Conservation (phyloP, 208 protist species). For the Crithidia acanthocephali region DNA sequence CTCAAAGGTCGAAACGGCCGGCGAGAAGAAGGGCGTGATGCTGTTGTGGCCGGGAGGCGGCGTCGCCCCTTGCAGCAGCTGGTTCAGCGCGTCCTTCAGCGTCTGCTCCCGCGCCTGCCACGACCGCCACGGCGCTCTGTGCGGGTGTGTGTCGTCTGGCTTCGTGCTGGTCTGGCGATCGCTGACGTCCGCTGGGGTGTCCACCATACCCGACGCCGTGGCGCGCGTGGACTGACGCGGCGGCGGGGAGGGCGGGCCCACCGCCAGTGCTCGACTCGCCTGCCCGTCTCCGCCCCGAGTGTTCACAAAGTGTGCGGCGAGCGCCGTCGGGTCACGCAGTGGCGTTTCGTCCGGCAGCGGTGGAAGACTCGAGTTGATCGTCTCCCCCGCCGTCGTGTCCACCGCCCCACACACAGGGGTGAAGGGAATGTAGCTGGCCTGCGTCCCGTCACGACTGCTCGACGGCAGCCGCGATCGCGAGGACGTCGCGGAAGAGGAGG, state of each 20-base stretch:
- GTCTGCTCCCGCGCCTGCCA: slow-evolving; percentile 23
- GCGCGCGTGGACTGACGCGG: background rate
- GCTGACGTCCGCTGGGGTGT: background rate
- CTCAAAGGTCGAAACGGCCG: background rate
- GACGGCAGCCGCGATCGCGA: slow-evolving; percentile 14
- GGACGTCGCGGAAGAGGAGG: slow-evolving; percentile 8
- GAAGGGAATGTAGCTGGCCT: background rate
- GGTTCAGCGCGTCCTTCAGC: slow-evolving; percentile 30
- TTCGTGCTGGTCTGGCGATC: background rate
- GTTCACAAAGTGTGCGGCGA: no score
- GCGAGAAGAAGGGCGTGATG: background rate
- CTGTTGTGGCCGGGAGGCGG: background rate
- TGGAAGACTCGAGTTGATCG: slow-evolving; percentile 13
- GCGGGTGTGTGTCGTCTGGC: background rate
- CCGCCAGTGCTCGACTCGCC: background rate
- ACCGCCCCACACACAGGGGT: background rate
- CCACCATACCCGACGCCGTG: background rate
- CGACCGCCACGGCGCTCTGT: slow-evolving; percentile 16
- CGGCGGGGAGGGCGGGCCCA: background rate
- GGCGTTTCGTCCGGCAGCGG: slow-evolving; percentile 27
- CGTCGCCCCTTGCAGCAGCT: slow-evolving; percentile 10
- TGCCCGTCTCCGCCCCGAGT: background rate
- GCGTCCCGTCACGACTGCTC: slow-evolving; percentile 2
- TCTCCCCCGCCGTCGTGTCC: background rate
- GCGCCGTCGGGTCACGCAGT: slow-evolving; percentile 7